A percentile compares a stretch with the other conserved stretches of the same genome.
Evolutionary conservation across 2,329 filamentous ascomycete species (phyloP).

Genomic region (Colletotrichum lupini): DNA sequence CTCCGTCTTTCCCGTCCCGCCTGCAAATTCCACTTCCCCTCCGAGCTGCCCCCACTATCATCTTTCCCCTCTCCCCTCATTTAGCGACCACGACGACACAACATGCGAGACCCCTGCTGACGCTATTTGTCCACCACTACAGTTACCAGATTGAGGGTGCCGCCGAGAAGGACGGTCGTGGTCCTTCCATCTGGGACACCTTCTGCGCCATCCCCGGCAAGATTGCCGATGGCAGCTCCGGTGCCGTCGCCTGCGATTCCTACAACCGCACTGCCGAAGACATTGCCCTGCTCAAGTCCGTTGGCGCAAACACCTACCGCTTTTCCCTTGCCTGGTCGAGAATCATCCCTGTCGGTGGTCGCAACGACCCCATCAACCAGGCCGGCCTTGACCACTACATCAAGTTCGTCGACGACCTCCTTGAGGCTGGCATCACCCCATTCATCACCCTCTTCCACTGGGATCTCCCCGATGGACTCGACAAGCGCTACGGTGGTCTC

Average conservation of each 20-base stretch:
- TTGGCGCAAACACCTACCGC: conserved; percentile 80
- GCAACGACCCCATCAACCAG: conserved; percentile 84
- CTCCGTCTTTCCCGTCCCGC: conserved; percentile 25
- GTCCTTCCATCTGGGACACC: conserved; percentile 89
- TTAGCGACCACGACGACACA: conserved; percentile 18
- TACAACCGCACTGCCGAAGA: conserved; percentile 85
- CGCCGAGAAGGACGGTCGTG: conserved; percentile 79
- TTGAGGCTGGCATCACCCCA: conserved; percentile 80
- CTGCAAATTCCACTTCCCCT: conserved; percentile 3
- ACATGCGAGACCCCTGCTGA: conserved; percentile 26
- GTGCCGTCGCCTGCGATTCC: conserved; percentile 85
- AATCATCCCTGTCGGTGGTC: conserved; percentile 86
- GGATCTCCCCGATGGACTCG: conserved; percentile 83
- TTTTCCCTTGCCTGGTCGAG: conserved; percentile 89
- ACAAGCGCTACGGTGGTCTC: conserved; percentile 84
- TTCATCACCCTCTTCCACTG: conserved; percentile 90
- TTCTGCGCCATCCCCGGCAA: conserved; percentile 86
- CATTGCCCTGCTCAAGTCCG: conserved; percentile 79
- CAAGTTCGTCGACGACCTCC: conserved; percentile 81
- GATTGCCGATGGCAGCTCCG: conserved; percentile 81
- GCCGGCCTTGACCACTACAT: conserved; percentile 82
- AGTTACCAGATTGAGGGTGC: conserved; percentile 92
- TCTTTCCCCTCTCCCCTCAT: neutral
- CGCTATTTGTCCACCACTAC: conserved; percentile 22
- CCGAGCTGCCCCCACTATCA: neutral